Conservation (phyloP, 257 asterid genomes). For the Fraxinus excelsior region DNA sequence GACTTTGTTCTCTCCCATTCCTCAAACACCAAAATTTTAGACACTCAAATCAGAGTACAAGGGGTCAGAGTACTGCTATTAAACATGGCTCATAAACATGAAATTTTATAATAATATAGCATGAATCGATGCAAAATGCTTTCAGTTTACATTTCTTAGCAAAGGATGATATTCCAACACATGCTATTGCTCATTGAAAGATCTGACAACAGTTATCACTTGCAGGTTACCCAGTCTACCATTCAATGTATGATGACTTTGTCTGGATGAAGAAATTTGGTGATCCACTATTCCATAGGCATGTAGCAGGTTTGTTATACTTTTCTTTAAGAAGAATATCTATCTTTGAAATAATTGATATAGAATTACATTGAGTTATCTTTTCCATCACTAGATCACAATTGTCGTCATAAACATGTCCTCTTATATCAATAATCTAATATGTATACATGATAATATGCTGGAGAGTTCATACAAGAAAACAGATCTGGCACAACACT, state of each 20-base stretch:
- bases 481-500: not conserved
- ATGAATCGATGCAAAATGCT: not conserved
- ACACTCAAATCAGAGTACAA: not conserved
- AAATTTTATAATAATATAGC: not conserved
- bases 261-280: conserved; percentile 89
- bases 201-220: conserved; percentile 12
- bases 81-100: not conserved
- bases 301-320: conserved; percentile 63
- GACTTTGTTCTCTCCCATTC: not conserved
- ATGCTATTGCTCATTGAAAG: conserved; percentile 10
- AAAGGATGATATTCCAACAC: not conserved
- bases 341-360: not conserved
- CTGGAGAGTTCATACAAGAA: not conserved
- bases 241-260: conserved; percentile 83
- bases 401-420: not conserved
- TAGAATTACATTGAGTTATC: not conserved
- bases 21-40: not conserved
- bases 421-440: not conserved
- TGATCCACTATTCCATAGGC: conserved; percentile 80
- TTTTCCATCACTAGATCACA: not conserved
- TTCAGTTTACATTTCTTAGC: not conserved
- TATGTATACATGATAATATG: not conserved
- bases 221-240: conserved; percentile 86
- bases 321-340: not conserved
- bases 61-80: not conserved